Base-by-base conservation (phyloP, 2,329 filamentous ascomycete species). In the Hymenoscyphus scutula region DNA sequence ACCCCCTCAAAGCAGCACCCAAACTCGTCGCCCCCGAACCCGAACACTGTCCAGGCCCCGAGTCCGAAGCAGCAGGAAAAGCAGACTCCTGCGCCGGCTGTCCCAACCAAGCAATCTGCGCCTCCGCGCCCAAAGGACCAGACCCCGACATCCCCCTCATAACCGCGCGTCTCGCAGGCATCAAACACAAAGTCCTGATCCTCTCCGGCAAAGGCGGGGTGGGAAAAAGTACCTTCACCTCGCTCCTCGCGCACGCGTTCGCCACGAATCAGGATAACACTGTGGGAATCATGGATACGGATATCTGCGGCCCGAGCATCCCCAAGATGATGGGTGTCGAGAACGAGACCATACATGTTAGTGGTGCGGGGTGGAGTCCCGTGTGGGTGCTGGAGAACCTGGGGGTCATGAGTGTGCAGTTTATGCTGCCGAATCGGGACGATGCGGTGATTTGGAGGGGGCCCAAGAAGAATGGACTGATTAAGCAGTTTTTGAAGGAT, bases 321-420 rank as follows among this genome's bases (percentile, higher is more conserved):
- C 95, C 95, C 23, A 97, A 97, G 79, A 98, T 99, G 94, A 93
- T 99, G 88, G 95, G 95, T 37, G 94, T 97, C 0, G 93, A 97
- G 76, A 80, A 86, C 29, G 94, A 99, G 78, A 96, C 90, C 1
- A 95, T 99, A 59, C 95, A 99, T 75, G 87, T 97, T 59, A 95
- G 89, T 73, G 89, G 86, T 59, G 86, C 89, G 0, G 95, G 95
- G 1, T 97, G 93, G 95, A 92, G 89, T 73, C 95, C 95, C 0
- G 94, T 98, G 15, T 98, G 93, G 91, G 93, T 97, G 17, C 85
- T 88, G 70, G 95, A 98, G 71, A 99, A 98, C 71, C 81, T 99
- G 3, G 91, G 89, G 1, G 92, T 97, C 58, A 98, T 99, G 94
- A 95, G 90, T 72, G 92, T 99, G 67, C 95, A 99, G 76, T 99